Evolutionary conservation across 2,329 filamentous ascomycete genomes (phyloP).

Genomic region (Teratosphaeria gauchensis): DNA sequence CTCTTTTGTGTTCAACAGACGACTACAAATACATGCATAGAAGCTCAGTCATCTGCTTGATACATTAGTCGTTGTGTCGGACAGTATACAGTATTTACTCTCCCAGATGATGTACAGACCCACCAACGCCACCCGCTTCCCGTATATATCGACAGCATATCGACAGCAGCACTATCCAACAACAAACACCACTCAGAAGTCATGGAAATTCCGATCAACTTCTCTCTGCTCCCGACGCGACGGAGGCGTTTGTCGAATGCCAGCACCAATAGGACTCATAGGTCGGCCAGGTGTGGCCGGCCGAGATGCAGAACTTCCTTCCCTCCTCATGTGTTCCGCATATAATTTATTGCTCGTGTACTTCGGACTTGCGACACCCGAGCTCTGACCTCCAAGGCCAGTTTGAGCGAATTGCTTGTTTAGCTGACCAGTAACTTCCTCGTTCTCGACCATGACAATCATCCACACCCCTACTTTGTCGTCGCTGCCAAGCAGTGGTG

Average conservation of each 20-base stretch:
- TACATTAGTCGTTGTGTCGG: background rate
- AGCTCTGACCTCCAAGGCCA: background rate
- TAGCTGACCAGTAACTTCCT: slow-evolving; percentile 14
- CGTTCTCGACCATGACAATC: slow-evolving; percentile 36
- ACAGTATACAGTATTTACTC: background rate
- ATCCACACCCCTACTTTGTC: slow-evolving; percentile 39
- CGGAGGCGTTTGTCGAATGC: background rate
- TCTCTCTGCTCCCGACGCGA: background rate
- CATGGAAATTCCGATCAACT: background rate
- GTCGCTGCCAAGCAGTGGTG: slow-evolving; percentile 33
- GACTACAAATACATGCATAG: background rate
- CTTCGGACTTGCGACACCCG: slow-evolving; percentile 8
- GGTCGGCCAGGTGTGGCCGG: background rate
- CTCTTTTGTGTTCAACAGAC: too few species aligned
- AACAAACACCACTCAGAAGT: background rate
- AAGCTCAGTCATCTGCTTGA: background rate
- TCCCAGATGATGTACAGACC: background rate
- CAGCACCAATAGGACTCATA: background rate
- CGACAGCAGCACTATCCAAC: background rate
- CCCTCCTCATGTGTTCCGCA: slow-evolving; percentile 26
- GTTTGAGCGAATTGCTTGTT: background rate
- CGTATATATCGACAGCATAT: background rate
- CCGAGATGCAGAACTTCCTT: slow-evolving; percentile 9
- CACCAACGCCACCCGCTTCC: background rate
- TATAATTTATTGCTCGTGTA: slow-evolving; percentile 25